Base-by-base conservation (phyloP, 805 yeast genomes). In the Candida argentea region DNA sequence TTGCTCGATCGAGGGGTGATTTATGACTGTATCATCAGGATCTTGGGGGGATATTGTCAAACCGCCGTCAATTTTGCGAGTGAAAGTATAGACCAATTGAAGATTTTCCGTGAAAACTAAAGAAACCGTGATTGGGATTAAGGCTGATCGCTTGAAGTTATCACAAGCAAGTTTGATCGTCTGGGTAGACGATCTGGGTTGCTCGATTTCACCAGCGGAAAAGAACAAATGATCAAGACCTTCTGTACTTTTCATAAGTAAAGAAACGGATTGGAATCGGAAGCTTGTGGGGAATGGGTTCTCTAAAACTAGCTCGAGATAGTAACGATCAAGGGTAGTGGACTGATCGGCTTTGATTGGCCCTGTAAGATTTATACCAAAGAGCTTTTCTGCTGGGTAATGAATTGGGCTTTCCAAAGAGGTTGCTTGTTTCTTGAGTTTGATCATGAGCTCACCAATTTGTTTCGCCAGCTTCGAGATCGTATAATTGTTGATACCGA, bases 311-410 rank as follows among this genome's bases (percentile, higher is more conserved):
- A 70, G 33, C 6, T 47, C 52, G 2, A 73, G 33, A 21, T 36
- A 52, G 29, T 70, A 61, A 5, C 35, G 40, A 38, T 70, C 70
- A 5, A 20, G 14, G 6, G 31, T 23, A 5, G 34, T 15, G 31
- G 50, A 4, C 3, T 41, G 40, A 9, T 40, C 48, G 14, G 58
- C 55, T 4, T 46, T 38, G 8, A 73, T 45, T 28, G 44, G 54
- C 0, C 72, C 68, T 4, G 36, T 32, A 3, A 71, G 35, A 1
- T 42, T 30, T 5, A 61, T 40, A 1, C 40, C 36, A 31, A 71
- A 65, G 27, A 70, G 42, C 2, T 47, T 44, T 3, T 50, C 49
- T 5, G 67, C 36, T 1, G 60, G 51, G 20, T 41, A 60, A 5
- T 42, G 43, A 16, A 49, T 35, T n/a, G 34, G 38, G 19, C 46